These are phyloP conservation scores for Lecanicillium sp. DNA, from an alignment of 2,329 filamentous ascomycete species.

Conservation along the genomic window DNA sequence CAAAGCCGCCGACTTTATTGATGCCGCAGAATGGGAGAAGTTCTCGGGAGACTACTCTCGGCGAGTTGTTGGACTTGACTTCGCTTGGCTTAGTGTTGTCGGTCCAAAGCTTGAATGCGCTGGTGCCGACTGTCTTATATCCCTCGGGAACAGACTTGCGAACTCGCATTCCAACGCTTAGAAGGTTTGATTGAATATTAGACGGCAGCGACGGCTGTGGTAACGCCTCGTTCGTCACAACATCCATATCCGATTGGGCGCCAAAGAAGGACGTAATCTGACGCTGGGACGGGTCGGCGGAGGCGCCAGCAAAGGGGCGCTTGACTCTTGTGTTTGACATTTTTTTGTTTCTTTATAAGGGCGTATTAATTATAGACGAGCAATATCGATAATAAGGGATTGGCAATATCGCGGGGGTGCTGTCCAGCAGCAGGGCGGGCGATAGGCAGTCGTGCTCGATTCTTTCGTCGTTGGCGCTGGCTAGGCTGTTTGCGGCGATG, in stretches of 20 bases:
- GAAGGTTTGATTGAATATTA: slow-evolving; percentile 69
- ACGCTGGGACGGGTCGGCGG: slow-evolving; percentile 49
- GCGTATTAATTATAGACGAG: slow-evolving; percentile 3
- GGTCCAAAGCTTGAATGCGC: slow-evolving; percentile 43
- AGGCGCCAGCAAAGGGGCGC: slow-evolving; percentile 52
- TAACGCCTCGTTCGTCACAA: slow-evolving; percentile 17
- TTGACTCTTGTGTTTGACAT: slow-evolving; percentile 51
- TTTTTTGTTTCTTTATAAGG: slow-evolving; percentile 11
- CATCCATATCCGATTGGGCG: slow-evolving; percentile 28
- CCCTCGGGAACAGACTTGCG: slow-evolving; percentile 90
- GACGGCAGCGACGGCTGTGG: slow-evolving; percentile 47
- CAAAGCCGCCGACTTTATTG: slow-evolving; percentile 63
- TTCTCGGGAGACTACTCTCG: slow-evolving; percentile 40
- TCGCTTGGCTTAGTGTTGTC: slow-evolving; percentile 19
- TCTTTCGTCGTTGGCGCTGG: not conserved
- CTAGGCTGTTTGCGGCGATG: not conserved
- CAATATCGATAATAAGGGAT: slow-evolving; percentile 8
- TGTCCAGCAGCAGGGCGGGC: slow-evolving; percentile 5
- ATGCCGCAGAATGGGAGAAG: slow-evolving; percentile 75
- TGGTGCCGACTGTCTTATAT: slow-evolving; percentile 64
- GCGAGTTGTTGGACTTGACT: slow-evolving; percentile 10
- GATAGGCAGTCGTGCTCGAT: not conserved
- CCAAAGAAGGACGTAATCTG: slow-evolving; percentile 59
- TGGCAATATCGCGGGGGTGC: not conserved
- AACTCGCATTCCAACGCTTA: slow-evolving; percentile 88